phyloP scores from a whole-genome alignment of 2,329 filamentous ascomycete species.

The Curvularia spicifera region DNA sequence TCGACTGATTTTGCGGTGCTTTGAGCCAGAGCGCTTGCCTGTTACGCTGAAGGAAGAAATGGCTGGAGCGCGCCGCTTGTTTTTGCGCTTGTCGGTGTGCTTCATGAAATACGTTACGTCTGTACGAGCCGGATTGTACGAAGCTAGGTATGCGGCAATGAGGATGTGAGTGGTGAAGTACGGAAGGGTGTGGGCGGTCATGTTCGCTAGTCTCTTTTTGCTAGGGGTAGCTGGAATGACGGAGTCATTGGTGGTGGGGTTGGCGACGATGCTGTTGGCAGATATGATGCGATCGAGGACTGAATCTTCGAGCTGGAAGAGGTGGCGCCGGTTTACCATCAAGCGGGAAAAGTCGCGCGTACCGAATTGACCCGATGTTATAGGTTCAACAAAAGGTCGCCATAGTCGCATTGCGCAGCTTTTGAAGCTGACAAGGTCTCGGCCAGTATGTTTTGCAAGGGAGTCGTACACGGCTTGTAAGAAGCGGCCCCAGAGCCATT shows the following conservation, averaged over 20 bases:
- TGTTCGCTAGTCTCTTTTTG: conserved; percentile 21
- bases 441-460: conserved; percentile 77
- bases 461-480: conserved; percentile 86
- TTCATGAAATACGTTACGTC: conserved; percentile 80
- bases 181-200: conserved; percentile 62
- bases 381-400: conserved; percentile 81
- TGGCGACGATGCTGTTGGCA: neutral
- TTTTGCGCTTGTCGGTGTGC: conserved; percentile 60
- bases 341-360: conserved; percentile 85
- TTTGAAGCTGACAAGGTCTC: conserved; percentile 76
- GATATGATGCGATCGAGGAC: conserved; percentile 67
- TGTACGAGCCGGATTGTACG: conserved; percentile 77
- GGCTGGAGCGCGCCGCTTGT: conserved; percentile 49
- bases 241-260: neutral
- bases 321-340: conserved; percentile 70
- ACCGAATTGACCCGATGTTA: conserved; percentile 73
- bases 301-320: conserved; percentile 76
- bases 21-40: conserved; percentile 41
- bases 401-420: conserved; percentile 77
- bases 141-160: conserved; percentile 79
- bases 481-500: conserved; percentile 80
- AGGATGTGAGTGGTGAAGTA: conserved; percentile 76
- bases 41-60: conserved; percentile 27
- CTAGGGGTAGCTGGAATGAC: conserved; percentile 18
- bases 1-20: conserved; percentile 75